Evolutionary conservation across 805 yeast species (phyloP).

Genomic region (Yarrowia phangngaensis): DNA sequence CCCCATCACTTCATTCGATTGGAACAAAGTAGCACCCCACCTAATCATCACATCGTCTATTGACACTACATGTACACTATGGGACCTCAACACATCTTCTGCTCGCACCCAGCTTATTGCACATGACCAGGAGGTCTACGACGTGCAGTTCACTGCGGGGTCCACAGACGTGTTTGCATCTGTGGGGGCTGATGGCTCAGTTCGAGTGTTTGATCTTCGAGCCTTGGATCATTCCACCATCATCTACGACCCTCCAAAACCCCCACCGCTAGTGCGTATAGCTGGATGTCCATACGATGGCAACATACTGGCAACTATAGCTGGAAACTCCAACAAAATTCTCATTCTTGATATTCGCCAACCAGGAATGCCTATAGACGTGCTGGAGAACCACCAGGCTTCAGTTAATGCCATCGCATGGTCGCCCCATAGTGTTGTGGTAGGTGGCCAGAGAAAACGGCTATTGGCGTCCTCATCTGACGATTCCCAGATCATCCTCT

Average conservation of each 20-base stretch:
- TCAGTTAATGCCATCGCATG: slow-evolving; percentile 72
- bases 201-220: slow-evolving; percentile 85
- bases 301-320: slow-evolving; percentile 79
- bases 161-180: slow-evolving; percentile 78
- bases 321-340: slow-evolving; percentile 61
- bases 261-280: slow-evolving; percentile 65
- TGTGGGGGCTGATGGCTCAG: slow-evolving; percentile 93
- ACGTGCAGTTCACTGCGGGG: slow-evolving; percentile 76
- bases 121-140: slow-evolving; percentile 92
- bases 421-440: slow-evolving; percentile 58
- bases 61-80: slow-evolving; percentile 94
- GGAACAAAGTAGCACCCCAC: slow-evolving; percentile 72
- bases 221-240: slow-evolving; percentile 91
- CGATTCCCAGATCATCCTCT: slow-evolving; percentile 55
- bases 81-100: slow-evolving; percentile 71
- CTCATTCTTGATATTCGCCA: slow-evolving; percentile 77
- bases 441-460: slow-evolving; percentile 22
- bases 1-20: slow-evolving; percentile 90
- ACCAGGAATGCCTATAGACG: slow-evolving; percentile 77
- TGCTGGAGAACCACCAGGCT: slow-evolving; percentile 62
- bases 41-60: slow-evolving; percentile 78
- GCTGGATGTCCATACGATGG: slow-evolving; percentile 77
- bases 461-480: slow-evolving; percentile 68
- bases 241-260: slow-evolving; percentile 62
- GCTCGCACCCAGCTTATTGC: slow-evolving; percentile 94